A percentile compares a stretch with the other conserved stretches of the same genome.
These are phyloP conservation scores for Tetrahymena thermophila DNA, from an alignment of 73 alveolate species.

Conservation along the genomic window DNA sequence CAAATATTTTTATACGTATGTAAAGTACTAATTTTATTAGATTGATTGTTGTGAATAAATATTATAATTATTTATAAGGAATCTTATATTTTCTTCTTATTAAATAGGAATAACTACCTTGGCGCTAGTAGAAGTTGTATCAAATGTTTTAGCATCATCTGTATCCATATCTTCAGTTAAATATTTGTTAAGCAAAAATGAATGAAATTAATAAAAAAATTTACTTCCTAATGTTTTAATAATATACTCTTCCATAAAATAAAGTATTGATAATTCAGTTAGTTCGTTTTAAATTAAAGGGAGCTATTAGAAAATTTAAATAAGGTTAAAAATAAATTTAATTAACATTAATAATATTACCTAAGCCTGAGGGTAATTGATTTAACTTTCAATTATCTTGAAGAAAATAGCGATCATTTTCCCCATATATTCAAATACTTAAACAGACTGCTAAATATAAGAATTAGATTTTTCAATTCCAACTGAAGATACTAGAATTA, in stretches of 20 bases:
- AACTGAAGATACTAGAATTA: not conserved
- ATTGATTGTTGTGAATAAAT: not conserved
- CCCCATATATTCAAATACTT: not conserved
- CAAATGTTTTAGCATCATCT: not conserved
- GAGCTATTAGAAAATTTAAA: not conserved
- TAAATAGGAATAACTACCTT: not conserved
- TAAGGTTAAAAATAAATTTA: not conserved
- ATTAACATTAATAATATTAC: not conserved
- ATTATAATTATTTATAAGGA: not conserved
- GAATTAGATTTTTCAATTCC: not conserved
- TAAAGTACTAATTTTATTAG: not conserved
- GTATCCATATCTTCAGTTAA: not conserved
- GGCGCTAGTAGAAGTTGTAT: not conserved
- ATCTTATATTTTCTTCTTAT: not conserved
- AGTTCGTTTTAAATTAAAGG: not conserved
- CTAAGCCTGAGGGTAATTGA: not conserved
- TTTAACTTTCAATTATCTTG: not conserved
- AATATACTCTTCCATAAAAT: not conserved
- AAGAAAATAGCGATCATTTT: not conserved
- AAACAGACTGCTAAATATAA: not conserved
- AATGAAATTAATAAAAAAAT: not conserved
- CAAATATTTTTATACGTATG: not conserved
- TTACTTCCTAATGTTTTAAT: not conserved
- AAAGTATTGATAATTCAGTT: not conserved
- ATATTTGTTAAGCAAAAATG: too few species aligned